Evolutionary conservation across 1,284 basidiomycete species (phyloP), one percentile per base, ranked within the genome.

Genomic region (Cutaneotrichosporon sp.): DNA sequence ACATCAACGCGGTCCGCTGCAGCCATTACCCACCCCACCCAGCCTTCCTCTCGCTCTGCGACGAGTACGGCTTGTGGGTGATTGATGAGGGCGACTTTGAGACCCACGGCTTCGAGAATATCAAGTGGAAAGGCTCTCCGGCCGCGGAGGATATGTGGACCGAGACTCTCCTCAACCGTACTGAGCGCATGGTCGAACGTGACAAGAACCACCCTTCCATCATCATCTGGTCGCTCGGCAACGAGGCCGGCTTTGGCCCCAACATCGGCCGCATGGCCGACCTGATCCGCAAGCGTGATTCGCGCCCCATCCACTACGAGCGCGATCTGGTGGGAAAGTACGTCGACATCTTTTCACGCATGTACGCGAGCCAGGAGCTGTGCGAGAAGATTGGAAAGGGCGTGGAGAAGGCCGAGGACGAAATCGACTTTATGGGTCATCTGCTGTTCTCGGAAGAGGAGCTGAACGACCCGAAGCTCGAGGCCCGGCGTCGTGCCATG

Each of bases 161-260:
- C 6, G 54, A 46, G 3, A 52, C 55, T 4, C 39, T 64, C 11
- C 24, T 64, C 16, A 46, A 60, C 49, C 55, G 62, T 10, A 51
- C 44, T 5, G 45, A 57, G 41, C 50, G 62, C 24, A 53, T 59
- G 42, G 48, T 64, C 6, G 61, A 62, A 51, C 55, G 62, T 8
- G 62, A 64, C 58, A 64, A 64, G 59, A 64, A 64, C 48, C 60
- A 62, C 46, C 54, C 60, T 4, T 57, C 56, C 11, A 53, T 64
- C 39, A 41, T 64, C 38, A 59, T 64, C 22, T 64, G 62, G 61
- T 54, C 52, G 12, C 52, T 64, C 16, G 62, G 62, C 26, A 64
- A 64, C 49, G 62, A 64, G 48, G 58, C 54, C 2, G 58, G 59
- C 19, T 33, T 48, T 11, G 62, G 62, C 1, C 16, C 24, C 25